Evolutionary conservation across 2,329 filamentous ascomycete species (phyloP), one percentile per base, ranked within the genome.

Genomic region (Neonectria magnoliae): DNA sequence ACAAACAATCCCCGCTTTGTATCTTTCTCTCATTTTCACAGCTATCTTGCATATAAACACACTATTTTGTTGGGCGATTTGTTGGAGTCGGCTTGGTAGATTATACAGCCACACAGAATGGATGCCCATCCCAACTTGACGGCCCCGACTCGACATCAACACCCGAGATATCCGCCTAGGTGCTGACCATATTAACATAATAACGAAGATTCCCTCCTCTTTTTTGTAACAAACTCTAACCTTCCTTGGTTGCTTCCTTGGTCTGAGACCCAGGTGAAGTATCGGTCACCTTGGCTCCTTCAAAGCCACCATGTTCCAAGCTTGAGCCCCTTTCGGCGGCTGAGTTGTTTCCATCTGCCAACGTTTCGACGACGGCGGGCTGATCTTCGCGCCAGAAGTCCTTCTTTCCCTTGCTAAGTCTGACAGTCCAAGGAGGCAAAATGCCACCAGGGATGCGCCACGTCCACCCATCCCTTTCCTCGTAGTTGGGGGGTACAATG

Each of bases 401-500:
- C 80, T 85, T 91, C 82, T 93, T 91, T 29, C 93, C 93, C 41
- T 80, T 80, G 0, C 79, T 76, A 5, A 91, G 81, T 31, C 93
- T 86, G 62, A 84, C 81, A 56, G 93, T 75, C 93, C 93, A 97
- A 0, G 87, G 88, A 0, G 93, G 93, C 27, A 94, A 79, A 54
- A 96, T 80, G 1, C 93, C 93, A 16, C 93, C 92, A 1, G 90
- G 87, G 31, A 94, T 85, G 73, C 87, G 89, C 82, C 89, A 95
- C 0, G 91, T 92, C 93, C 93, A 97, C 10, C 85, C 87, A 64
- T 96, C 93, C 77, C 93, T 93, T 73, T 91, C 83, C 8, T 91
- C 85, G 79, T 93, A 91, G 79, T 94, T 92, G 6, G 87, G 85
- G 0, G 93, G 93, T 8, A 90, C 85, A 68, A 97, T 87, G 42